Evolutionary conservation across 78 protist species (phyloP).

Genomic region (Cyanophora paradoxa): DNA sequence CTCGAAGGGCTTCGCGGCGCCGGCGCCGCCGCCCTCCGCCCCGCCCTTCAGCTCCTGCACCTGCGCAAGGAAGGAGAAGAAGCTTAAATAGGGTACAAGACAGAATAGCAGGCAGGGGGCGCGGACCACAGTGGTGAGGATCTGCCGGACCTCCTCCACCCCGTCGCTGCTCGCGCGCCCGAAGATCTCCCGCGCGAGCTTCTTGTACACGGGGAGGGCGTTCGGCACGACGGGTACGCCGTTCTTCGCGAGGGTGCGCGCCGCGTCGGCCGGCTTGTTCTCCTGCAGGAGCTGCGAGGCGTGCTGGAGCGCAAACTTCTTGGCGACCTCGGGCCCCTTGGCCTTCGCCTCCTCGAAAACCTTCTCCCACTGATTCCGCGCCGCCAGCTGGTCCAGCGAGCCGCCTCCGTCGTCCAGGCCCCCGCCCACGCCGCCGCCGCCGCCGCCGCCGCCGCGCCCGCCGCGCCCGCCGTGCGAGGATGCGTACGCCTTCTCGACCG

Average conservation of each 20-base stretch:
- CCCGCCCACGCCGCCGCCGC: neutral
- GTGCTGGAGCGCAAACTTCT: too few relatives aligned
- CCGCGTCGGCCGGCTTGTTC: too few relatives aligned
- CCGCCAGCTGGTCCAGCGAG: neutral
- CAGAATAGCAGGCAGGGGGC: too few relatives aligned
- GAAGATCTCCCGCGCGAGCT: conserved; percentile 11
- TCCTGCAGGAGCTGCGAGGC: too few relatives aligned
- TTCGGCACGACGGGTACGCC: neutral
- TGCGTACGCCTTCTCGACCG: conserved; percentile 2
- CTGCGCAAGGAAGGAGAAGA: too few relatives aligned
- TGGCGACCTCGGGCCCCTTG: too few relatives aligned
- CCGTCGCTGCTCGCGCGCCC: neutral
- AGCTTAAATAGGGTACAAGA: too few relatives aligned
- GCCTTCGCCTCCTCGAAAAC: too few relatives aligned
- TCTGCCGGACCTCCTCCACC: neutral
- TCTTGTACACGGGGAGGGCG: neutral
- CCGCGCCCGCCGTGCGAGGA: neutral
- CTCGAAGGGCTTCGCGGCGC: neutral
- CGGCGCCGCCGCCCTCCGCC: neutral
- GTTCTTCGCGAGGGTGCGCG: too few relatives aligned
- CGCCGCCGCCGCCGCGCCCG: neutral
- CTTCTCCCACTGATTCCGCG: neutral
- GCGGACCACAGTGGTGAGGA: neutral
- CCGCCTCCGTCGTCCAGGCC: neutral
- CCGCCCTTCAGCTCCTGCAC: too few relatives aligned